These are phyloP conservation scores for Friedmanniomyces endolithicus DNA, from an alignment of 495 filamentous ascomycete genomes.

Conservation along the genomic window DNA sequence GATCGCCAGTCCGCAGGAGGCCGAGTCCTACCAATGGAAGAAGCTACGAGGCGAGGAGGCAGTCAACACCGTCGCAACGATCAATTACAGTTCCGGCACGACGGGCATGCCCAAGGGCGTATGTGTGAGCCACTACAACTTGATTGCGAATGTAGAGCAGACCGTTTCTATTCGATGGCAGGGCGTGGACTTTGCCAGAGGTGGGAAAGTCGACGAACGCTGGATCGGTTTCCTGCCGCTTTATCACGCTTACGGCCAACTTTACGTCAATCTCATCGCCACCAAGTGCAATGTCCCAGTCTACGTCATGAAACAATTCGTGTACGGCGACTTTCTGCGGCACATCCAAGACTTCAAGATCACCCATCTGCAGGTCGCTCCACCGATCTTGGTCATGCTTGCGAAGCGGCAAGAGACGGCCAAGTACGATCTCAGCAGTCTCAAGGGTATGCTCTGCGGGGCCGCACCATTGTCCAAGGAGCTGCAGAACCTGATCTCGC, in stretches of 20 bases:
- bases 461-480: constrained; percentile 28
- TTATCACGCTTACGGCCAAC: constrained; percentile 31
- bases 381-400: constrained; percentile 30
- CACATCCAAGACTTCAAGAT: constrained; percentile 25
- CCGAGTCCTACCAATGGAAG: constrained; percentile 35
- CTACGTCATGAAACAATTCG: constrained; percentile 30
- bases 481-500: constrained; percentile 24
- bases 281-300: constrained; percentile 24
- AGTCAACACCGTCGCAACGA: constrained; percentile 35
- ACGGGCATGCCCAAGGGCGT: constrained; percentile 31
- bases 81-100: constrained; percentile 37
- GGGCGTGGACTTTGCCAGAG: constrained; percentile 13
- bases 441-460: constrained; percentile 27
- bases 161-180: constrained; percentile 24
- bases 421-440: constrained; percentile 29
- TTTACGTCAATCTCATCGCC: constrained; percentile 27
- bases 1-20: constrained; percentile 35
- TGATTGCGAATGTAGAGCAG: constrained; percentile 28
- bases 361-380: constrained; percentile 28
- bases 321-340: constrained; percentile 26
- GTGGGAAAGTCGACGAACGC: constrained; percentile 23
- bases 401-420: constrained; percentile 27
- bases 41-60: constrained; percentile 29
- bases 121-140: constrained; percentile 26
- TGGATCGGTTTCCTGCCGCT: constrained; percentile 30